Percentiles rank a stretch among this genome's conserved stretches.
Evolutionary conservation across 192 early-diverging fungal genomes (phyloP).

Genomic region (Podila epicladia): DNA sequence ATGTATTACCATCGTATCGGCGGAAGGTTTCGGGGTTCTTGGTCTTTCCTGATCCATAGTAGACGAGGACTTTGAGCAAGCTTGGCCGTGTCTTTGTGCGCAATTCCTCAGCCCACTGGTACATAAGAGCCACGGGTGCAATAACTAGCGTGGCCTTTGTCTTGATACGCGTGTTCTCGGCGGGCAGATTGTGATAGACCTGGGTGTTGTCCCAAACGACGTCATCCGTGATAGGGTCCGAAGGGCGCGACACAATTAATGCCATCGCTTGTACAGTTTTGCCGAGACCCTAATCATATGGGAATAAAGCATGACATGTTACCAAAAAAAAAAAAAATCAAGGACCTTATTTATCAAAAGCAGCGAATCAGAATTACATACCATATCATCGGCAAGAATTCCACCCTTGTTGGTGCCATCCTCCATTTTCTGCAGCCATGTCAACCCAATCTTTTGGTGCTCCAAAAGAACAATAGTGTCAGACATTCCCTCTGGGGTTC

Average conservation of each 20-base stretch:
- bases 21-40: slow-evolving; percentile 47
- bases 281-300: slow-evolving; percentile 58
- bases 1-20: slow-evolving; percentile 56
- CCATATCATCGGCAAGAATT: slow-evolving; percentile 74
- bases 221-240: slow-evolving; percentile 6
- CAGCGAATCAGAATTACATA: background rate
- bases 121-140: slow-evolving; percentile 72
- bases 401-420: slow-evolving; percentile 60
- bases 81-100: slow-evolving; percentile 60
- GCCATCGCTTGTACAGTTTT: slow-evolving; percentile 84
- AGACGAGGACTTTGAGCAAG: slow-evolving; percentile 64
- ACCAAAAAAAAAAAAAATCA: background rate
- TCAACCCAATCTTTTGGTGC: slow-evolving; percentile 68
- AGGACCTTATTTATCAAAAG: background rate
- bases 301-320: background rate
- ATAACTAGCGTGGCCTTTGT: slow-evolving; percentile 73
- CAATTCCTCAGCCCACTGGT: slow-evolving; percentile 81
- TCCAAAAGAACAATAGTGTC: slow-evolving; percentile 54
- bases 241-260: slow-evolving; percentile 52
- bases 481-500: slow-evolving; percentile 59
- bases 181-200: background rate
- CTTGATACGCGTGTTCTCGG: slow-evolving; percentile 26
- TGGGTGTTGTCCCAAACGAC: slow-evolving; percentile 25
- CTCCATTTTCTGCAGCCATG: slow-evolving; percentile 70
- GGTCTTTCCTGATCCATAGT: slow-evolving; percentile 64